These are phyloP conservation scores for Phytomonas sp. DNA, from an alignment of 208 protist species.

Conservation along the genomic window DNA sequence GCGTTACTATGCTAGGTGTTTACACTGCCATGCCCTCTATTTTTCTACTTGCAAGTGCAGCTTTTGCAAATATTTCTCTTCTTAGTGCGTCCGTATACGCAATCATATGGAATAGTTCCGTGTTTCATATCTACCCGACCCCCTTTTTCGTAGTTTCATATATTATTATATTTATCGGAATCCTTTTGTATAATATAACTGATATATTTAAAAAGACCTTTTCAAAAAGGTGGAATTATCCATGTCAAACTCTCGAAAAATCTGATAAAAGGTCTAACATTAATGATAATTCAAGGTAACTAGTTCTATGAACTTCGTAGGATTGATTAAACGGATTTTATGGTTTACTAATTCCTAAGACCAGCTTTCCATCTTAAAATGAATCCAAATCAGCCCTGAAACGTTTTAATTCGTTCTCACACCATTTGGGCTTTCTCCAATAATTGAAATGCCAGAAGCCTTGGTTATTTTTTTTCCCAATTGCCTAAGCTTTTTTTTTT, in stretches of 20 bases:
- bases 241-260: constrained; percentile 21
- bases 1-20: constrained; percentile 69
- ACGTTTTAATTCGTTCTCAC: background rate
- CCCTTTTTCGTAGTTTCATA: constrained; percentile 61
- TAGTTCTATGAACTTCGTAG: background rate
- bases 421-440: no score
- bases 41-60: constrained; percentile 65
- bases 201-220: constrained; percentile 45
- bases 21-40: constrained; percentile 71
- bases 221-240: constrained; percentile 49
- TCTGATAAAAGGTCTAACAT: background rate
- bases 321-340: background rate
- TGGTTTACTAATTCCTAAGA: background rate
- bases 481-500: background rate
- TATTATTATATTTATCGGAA: constrained; percentile 60
- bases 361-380: background rate
- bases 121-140: constrained; percentile 72
- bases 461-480: background rate
- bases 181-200: constrained; percentile 60
- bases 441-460: background rate
- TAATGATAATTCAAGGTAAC: background rate
- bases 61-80: constrained; percentile 79
- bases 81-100: constrained; percentile 60
- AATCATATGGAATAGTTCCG: constrained; percentile 78
- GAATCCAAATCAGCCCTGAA: background rate